Evolutionary conservation across 768 basidiomycete genomes (phyloP), one percentile per base, ranked within the genome.

Genomic region (Phylloporus rhodoxanthus): DNA sequence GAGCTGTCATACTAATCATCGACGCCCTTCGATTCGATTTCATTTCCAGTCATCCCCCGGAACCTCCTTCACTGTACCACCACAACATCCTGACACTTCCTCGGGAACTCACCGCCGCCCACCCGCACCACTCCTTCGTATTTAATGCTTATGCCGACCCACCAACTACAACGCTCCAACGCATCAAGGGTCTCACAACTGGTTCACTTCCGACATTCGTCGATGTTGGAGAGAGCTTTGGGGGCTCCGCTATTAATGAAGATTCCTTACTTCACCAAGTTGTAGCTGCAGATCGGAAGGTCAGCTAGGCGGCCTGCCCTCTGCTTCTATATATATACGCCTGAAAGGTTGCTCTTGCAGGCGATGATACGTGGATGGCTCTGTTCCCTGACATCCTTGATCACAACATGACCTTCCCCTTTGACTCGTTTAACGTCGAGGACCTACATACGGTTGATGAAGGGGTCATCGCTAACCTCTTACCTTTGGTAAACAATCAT

Each of bases 361-460:
- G 96, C 0, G 95, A 98, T 61, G 92, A 98, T 65, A 99, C 96
- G 0, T 99, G 96, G 96, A 80, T 87, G 68, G 79, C 84, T 1
- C 79, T 94, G 11, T 99, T 93, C 62, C 91, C 94, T 0, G 70
- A 78, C 45, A 70, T 80, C 5, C 92, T 97, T 57, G 73, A 77
- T 25, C 66, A 72, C 13, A 83, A 88, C 59, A 81, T 87, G 74
- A 75, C 85, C 1, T 86, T 81, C 61, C 85, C 94, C 0, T 98
- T 82, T 63, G 94, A 96, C 67, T 96, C 93, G 0, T 98, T 99
- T 76, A 93, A 98, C 66, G 96, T 99, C 51, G 96, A 98, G 66
- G 96, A 98, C 64, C 75, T 99, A 3, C 93, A 99, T 61, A 86
- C 91, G 0, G 96, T 98, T 41, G 96, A 99, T 60, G 75, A 86